Conservation (phyloP, 192 early-diverging fungal species). For the Funneliformis geosporum region DNA sequence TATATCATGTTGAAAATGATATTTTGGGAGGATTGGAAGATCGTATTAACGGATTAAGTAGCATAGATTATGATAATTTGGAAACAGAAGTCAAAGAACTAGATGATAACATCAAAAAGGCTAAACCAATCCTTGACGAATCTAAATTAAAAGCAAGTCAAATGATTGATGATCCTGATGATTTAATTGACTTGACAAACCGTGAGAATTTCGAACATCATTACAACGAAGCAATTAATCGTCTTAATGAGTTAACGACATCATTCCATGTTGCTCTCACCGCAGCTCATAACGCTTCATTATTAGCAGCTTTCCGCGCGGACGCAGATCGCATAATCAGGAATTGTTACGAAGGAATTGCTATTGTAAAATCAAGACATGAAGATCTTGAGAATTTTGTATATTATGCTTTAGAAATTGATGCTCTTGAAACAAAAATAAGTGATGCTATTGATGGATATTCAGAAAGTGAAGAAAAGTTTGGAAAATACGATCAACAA, state of each 20-base stretch:
- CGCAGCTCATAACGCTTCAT: constrained; percentile 30
- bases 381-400: constrained; percentile 20
- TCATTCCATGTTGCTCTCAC: constrained; percentile 19
- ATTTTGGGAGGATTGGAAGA: constrained; percentile 23
- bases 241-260: background rate
- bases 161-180: background rate
- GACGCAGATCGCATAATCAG: constrained; percentile 21
- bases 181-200: constrained; percentile 20
- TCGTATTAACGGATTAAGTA: constrained; percentile 17
- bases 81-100: constrained; percentile 26
- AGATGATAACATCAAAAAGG: constrained; percentile 21
- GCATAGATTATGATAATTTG: constrained; percentile 13
- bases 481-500: constrained; percentile 5
- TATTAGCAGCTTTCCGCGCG: constrained; percentile 26
- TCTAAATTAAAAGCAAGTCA: background rate
- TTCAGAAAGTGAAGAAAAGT: constrained; percentile 16
- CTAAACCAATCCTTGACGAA: background rate
- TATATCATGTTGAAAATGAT: constrained; percentile 24
- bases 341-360: constrained; percentile 11
- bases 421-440: background rate
- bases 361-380: constrained; percentile 16
- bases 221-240: background rate
- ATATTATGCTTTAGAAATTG: constrained; percentile 24
- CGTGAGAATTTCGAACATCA: constrained; percentile 27
- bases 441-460: constrained; percentile 15